phyloP scores from a whole-genome alignment of 2,329 filamentous ascomycete species.

The Raffaelea arxii region DNA sequence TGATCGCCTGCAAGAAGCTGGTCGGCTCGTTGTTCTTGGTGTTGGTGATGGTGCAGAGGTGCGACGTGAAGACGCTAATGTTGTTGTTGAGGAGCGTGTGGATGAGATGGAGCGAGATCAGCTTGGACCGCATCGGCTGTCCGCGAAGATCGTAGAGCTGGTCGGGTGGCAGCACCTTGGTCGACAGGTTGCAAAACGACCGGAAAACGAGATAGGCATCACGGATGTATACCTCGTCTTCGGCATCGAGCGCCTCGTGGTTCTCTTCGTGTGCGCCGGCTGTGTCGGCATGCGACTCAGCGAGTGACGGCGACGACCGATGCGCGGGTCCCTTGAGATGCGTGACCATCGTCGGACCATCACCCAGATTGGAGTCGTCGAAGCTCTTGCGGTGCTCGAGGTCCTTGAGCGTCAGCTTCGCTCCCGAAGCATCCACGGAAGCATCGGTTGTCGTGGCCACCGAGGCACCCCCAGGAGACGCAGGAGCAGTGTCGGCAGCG shows the following conservation, averaged over 20 bases:
- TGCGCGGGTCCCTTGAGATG: conserved; percentile 38
- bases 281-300: conserved; percentile 39
- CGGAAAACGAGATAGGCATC: conserved; percentile 96
- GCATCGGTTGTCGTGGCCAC: conserved; percentile 17
- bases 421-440: conserved; percentile 20
- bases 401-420: conserved; percentile 56
- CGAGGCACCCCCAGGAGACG: conserved; percentile 14
- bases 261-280: conserved; percentile 37
- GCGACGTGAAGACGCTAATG: conserved; percentile 81
- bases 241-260: conserved; percentile 52
- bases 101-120: conserved; percentile 90
- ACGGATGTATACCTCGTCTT: conserved; percentile 94
- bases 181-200: conserved; percentile 95
- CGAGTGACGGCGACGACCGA: conserved; percentile 31
- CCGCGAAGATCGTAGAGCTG: conserved; percentile 88
- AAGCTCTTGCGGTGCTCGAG: conserved; percentile 60
- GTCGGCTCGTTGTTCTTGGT: conserved; percentile 83
- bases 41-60: conserved; percentile 83
- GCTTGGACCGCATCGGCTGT: conserved; percentile 93
- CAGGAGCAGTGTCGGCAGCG: too few species aligned
- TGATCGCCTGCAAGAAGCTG: conserved; percentile 86
- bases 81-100: conserved; percentile 94
- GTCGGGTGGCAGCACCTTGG: conserved; percentile 79
- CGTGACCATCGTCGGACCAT: conserved; percentile 58
- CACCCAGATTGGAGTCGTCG: conserved; percentile 56